Evolutionary conservation across 1,139 yeast genomes (phyloP).

Genomic region (Protomyces inouyei): DNA sequence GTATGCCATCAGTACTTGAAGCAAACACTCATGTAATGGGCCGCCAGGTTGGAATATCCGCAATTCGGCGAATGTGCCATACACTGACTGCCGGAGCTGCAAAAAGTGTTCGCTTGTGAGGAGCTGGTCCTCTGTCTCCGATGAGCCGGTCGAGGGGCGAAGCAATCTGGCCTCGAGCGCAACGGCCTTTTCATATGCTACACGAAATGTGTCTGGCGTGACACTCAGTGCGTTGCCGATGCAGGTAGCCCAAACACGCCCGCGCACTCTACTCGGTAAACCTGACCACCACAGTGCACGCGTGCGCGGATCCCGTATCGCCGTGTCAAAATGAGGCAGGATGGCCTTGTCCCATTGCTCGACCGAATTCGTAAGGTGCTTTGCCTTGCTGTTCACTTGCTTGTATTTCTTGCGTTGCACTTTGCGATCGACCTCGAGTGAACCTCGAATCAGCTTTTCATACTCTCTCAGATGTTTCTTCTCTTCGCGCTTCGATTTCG

Average conservation of each 20-base stretch:
- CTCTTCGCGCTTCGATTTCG: slow-evolving; percentile 55
- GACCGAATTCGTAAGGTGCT: slow-evolving; percentile 42
- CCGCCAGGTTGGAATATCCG: slow-evolving; percentile 42
- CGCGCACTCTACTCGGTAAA: slow-evolving; percentile 49
- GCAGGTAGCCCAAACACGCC: slow-evolving; percentile 47
- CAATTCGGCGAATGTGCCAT: slow-evolving; percentile 46
- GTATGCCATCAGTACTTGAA: slow-evolving; percentile 39
- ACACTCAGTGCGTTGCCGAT: slow-evolving; percentile 43
- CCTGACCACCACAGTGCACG: slow-evolving; percentile 68
- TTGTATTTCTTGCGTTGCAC: slow-evolving; percentile 36
- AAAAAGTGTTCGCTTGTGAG: slow-evolving; percentile 8
- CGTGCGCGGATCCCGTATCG: slow-evolving; percentile 43
- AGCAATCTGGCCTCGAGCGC: slow-evolving; percentile 29
- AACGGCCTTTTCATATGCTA: slow-evolving; percentile 35
- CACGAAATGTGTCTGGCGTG: slow-evolving; percentile 32
- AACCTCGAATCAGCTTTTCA: slow-evolving; percentile 49
- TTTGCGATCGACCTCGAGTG: slow-evolving; percentile 41
- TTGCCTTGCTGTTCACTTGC: slow-evolving; percentile 37
- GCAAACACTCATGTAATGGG: slow-evolving; percentile 41
- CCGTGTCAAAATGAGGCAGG: slow-evolving; percentile 41
- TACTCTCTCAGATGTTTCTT: slow-evolving; percentile 54
- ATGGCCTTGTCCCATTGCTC: slow-evolving; percentile 47
- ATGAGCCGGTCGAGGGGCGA: neutral
- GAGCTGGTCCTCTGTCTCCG: neutral
- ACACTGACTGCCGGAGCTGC: slow-evolving; percentile 36